phyloP scores from a whole-genome alignment of 2,329 filamentous ascomycete species.

The Trichoderma koningiopsis region DNA sequence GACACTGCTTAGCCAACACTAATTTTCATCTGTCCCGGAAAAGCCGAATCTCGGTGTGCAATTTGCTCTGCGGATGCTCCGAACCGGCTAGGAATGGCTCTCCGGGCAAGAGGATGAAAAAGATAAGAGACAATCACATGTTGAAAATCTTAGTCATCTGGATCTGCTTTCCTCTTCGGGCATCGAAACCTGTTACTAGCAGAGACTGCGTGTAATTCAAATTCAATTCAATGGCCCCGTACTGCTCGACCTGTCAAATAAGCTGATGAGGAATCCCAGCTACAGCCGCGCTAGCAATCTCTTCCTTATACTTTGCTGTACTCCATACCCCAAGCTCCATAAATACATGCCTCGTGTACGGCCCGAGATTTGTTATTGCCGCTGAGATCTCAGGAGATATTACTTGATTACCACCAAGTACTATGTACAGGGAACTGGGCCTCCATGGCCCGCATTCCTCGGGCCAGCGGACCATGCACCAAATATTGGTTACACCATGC shows the following conservation, averaged over 20 bases:
- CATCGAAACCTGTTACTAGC: not conserved
- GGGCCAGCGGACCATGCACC: conserved; percentile 18
- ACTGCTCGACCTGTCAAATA: not conserved
- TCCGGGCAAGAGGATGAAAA: conserved; percentile 17
- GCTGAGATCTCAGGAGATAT: not conserved
- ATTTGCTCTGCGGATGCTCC: not conserved
- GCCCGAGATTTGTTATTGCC: not conserved
- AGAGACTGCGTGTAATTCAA: too few species aligned
- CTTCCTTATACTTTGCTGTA: not conserved
- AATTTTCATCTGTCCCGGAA: not conserved
- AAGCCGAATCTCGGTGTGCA: not conserved
- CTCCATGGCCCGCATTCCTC: conserved; percentile 15
- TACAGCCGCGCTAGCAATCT: not conserved
- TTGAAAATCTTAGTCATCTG: not conserved
- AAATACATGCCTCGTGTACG: not conserved
- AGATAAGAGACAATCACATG: conserved; percentile 3
- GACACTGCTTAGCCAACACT: not conserved
- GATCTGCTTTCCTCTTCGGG: not conserved
- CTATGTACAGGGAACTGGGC: not conserved
- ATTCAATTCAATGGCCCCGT: not conserved
- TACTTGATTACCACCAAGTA: not conserved
- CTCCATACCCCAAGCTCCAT: not conserved
- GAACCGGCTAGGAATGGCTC: not conserved
- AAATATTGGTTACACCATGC: not conserved
- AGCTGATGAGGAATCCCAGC: not conserved